These are phyloP conservation scores for Solanum megistacrolobum DNA, from an alignment of 257 asterid species.

Conservation along the genomic window DNA sequence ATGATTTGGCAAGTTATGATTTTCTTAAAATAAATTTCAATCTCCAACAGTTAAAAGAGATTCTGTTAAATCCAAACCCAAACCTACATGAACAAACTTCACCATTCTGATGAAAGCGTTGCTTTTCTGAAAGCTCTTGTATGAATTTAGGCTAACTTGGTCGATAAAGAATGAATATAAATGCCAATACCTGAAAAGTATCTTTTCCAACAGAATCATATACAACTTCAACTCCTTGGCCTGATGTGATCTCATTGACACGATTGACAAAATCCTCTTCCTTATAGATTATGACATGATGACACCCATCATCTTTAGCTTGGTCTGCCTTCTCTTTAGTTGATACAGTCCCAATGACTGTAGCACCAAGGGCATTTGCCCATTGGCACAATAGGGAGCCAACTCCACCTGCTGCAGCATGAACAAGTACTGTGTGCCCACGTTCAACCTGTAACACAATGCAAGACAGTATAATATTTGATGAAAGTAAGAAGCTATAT, in stretches of 20 bases:
- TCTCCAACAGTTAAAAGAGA: constrained; percentile 1
- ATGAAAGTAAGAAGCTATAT: neutral
- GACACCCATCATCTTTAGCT: constrained; percentile 92
- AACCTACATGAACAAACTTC: neutral
- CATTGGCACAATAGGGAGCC: constrained; percentile 96
- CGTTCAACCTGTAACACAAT: constrained; percentile 49
- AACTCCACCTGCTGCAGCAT: constrained; percentile 98
- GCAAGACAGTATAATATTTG: neutral
- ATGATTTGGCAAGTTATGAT: neutral
- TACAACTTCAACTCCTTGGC: constrained; percentile 92
- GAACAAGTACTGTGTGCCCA: constrained; percentile 82
- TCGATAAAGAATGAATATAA: neutral
- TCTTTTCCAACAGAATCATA: constrained; percentile 98
- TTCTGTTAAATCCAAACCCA: neutral
- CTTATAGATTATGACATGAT: constrained; percentile 68
- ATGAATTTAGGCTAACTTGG: neutral
- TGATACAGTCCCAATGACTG: constrained; percentile 91
- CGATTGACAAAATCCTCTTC: constrained; percentile 74
- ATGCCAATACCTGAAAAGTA: constrained; percentile 69
- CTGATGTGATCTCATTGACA: constrained; percentile 84
- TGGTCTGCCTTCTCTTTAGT: constrained; percentile 81
- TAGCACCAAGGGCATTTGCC: constrained; percentile 91
- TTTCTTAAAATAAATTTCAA: neutral
- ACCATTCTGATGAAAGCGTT: neutral
- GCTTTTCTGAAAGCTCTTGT: neutral